Percentiles rank a stretch among this genome's conserved stretches.
Conservation (phyloP, 2,329 filamentous ascomycete species). For the Teratosphaeria viscida region DNA sequence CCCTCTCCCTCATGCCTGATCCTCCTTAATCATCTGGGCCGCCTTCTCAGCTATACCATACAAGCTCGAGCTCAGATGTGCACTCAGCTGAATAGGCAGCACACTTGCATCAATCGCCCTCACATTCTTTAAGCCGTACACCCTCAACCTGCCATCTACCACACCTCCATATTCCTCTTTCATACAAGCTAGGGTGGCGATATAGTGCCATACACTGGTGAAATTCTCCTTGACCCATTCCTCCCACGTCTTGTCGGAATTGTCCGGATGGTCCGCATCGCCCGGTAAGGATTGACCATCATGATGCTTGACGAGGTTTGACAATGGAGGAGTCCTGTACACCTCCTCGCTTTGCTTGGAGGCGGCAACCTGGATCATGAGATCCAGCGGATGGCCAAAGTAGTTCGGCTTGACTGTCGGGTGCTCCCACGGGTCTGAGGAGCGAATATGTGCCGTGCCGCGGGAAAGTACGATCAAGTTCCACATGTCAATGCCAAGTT, state of each 20-base stretch:
- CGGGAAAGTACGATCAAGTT: conserved; percentile 20
- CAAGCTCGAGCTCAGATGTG: conserved; percentile 7
- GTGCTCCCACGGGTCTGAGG: neutral
- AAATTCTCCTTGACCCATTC: conserved; percentile 12
- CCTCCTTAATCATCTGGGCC: conserved; percentile 4
- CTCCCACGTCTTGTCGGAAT: conserved; percentile 13
- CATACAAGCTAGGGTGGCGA: conserved; percentile 20
- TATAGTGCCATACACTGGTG: conserved; percentile 19
- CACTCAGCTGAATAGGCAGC: conserved; percentile 9
- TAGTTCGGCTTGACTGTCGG: conserved; percentile 25
- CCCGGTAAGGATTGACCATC: conserved; percentile 21
- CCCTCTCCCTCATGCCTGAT: neutral
- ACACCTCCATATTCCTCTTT: conserved; percentile 17
- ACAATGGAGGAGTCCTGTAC: conserved; percentile 14
- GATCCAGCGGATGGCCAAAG: conserved; percentile 32
- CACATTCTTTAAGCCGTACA: conserved; percentile 12
- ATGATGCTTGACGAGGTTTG: conserved; percentile 24
- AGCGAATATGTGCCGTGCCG: conserved; percentile 15
- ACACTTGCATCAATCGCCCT: conserved; percentile 13
- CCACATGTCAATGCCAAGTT: conserved; percentile 30
- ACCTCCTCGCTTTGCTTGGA: conserved; percentile 25
- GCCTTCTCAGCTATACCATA: conserved; percentile 14
- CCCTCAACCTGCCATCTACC: conserved; percentile 11
- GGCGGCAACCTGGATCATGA: conserved; percentile 24
- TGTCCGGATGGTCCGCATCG: conserved; percentile 4